Base-by-base conservation (phyloP, 768 basidiomycete species). In the Sarcodon sp. region DNA sequence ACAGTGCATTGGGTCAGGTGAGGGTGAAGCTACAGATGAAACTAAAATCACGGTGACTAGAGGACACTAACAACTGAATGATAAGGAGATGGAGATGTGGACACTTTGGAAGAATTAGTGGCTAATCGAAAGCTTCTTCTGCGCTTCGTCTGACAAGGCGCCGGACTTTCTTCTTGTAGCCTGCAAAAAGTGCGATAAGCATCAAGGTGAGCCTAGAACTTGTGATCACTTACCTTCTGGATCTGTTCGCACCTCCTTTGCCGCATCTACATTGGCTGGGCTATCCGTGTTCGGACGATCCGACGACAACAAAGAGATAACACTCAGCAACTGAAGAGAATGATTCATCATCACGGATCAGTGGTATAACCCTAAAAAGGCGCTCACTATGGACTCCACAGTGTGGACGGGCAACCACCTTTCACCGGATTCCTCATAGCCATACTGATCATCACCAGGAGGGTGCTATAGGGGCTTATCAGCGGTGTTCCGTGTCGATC, bases 341-440 rank as follows among this genome's bases (percentile, higher is more conserved):
- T 41, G 16, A 41, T 4, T 41, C 13, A 15, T 43, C 41, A 50
- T 43, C 4, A 43, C 35, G 36, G 54, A 50, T 43, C 37, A 41
- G 45, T 48, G 3, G 48, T 34, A 49, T 36, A 53, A 35, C 8
- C 32, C 9, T 32, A 16, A 12, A 7, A 44, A 31, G 45, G 21
- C 15, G 64, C 73, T 61, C 55, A 97, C 94, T 54, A 99, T 98
- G 5, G 91, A 90, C 69, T 98, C 92, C 33, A 97, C 85, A 1
- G 87, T 87, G 62, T 99, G 96, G 43, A 99, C 91, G 3, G 96
- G 96, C 72, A 93, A 70, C 96, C 96, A 99, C 52, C 96, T 70
- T 68, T 99, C 96, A 39, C 89, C 85, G 1, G 96, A 91, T 57
- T 93, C 89, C 63, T 99, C 96, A 58, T 94, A 97, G 9, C 94